A percentile compares a stretch with the other conserved stretches of the same genome.
Evolutionary conservation across 148 eudicot genomes (phyloP).

Genomic region (Nyssa sinensis): DNA sequence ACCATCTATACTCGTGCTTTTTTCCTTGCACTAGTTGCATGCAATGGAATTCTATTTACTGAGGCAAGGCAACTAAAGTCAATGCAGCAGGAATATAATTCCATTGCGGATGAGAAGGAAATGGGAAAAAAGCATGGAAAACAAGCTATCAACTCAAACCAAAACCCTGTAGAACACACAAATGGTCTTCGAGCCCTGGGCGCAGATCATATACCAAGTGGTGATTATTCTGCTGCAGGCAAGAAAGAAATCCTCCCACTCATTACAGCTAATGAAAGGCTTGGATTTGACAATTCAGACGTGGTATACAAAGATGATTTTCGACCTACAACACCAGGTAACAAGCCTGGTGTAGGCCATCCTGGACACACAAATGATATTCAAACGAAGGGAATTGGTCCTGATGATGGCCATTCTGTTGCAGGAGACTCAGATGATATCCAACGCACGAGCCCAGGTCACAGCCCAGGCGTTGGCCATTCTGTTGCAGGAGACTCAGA

Average conservation of each 20-base stretch:
- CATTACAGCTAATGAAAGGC: neutral
- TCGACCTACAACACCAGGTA: conserved; percentile 49
- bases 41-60: conserved; percentile 14
- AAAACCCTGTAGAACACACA: neutral
- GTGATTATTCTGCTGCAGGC: neutral
- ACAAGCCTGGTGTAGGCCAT: conserved; percentile 64
- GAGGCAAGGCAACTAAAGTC: conserved; percentile 36
- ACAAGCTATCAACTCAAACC: conserved; percentile 6
- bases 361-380: conserved; percentile 16
- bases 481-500: neutral
- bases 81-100: neutral
- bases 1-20: conserved; percentile 5
- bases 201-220: neutral
- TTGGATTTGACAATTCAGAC: conserved; percentile 9
- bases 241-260: conserved; percentile 6
- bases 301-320: conserved; percentile 18
- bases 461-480: conserved; percentile 53
- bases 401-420: conserved; percentile 40
- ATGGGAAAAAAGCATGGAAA: neutral
- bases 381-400: conserved; percentile 44
- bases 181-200: neutral
- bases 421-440: neutral
- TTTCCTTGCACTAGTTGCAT: conserved; percentile 19
- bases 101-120: neutral
- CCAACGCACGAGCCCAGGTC: conserved; percentile 36